Evolutionary conservation across 2,329 filamentous ascomycete genomes (phyloP), one percentile per base, ranked within the genome.

Genomic region (Coniella lustricola): DNA sequence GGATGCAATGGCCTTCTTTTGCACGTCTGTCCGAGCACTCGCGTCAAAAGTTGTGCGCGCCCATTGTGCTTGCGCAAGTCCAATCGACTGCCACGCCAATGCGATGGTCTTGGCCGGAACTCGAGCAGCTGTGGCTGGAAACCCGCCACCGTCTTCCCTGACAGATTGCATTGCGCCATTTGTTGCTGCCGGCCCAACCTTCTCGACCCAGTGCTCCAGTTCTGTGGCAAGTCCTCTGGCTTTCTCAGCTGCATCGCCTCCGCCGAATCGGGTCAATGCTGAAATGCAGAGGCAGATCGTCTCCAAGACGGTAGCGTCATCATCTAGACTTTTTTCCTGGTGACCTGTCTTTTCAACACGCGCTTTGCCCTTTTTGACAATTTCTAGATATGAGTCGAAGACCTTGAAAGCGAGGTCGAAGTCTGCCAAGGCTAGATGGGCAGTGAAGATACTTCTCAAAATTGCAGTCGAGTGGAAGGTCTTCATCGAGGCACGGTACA

Each of bases 401-500:
- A 93, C 87, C 61, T 90, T 90, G 64, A 95, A 83, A 1, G 90
- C 90, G 42, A 97, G 72, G 48, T 95, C 88, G 56, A 96, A 97
- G 57, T 98, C 91, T 8, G 90, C 89, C 16, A 96, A 74, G 2
- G 89, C 80, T 16, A 91, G 74, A 64, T 98, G 93, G 2, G 95
- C 85, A 10, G 82, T 84, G 62, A 97, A 97, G 0, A 98, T 74
- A 59, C 90, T 81, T 50, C 91, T 79, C 25, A 98, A 71, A 53
- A 97, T 87, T 9, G 89, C 73, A 1, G 91, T 95, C 1, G 93
- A 98, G 66, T 98, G 93, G 61, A 93, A 98, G 0, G 90, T 95
- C 65, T 93, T 95, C 9, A 86, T 89, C 7, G 91, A 88, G 18
- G 90, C 88, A 34, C 85, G 85, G 65, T 97, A 98, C 7, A 98